Evolutionary conservation across 768 basidiomycete species (phyloP), one percentile per base, ranked within the genome.

Genomic region (Lactifluus volemus): DNA sequence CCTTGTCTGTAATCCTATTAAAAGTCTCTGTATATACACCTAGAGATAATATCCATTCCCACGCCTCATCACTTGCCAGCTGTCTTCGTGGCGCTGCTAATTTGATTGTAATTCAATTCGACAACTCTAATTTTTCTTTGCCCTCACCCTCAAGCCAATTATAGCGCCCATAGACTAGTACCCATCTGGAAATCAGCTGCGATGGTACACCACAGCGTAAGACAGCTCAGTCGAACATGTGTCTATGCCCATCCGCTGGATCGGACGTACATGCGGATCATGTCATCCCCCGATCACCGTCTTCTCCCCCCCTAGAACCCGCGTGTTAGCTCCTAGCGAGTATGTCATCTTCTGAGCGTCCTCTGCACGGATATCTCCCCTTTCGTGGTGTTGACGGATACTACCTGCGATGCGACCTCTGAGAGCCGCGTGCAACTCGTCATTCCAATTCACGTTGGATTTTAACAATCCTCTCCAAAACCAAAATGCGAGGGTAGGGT

Each of bases 401-500:
- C 69, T 65, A 7, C 53, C 19, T 49, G 69, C 71, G 44, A 87
- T 79, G 25, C 69, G 68, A 1, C 68, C 61, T 55, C 86, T 81
- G 64, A 77, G 68, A 39, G 54, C 57, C 30, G 54, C 61, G 65
- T 85, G 83, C 66, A 78, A 76, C 19, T 19, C 32, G 68, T 85
- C 82, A 5, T 68, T 65, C 81, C 80, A 82, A 58, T 79, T 73
- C 6, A 77, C 72, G 69, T 73, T 78, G 30, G 69, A 68, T 60
- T 69, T 73, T 12, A 87, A 53, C 60, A 86, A 70, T 52, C 70
- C 65, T 51, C 70, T 66, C 86, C 86, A 89, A 69, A 87, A 86
- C 49, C 72, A 71, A 73, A 76, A 85, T 1, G 84, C 87, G 72
- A 83, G 70, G 62, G 65, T 60, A 0, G 83, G 77, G 49, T 83